These are phyloP conservation scores for Pseudogymnoascus sp. DNA, from an alignment of 2,329 filamentous ascomycete species.

Conservation along the genomic window DNA sequence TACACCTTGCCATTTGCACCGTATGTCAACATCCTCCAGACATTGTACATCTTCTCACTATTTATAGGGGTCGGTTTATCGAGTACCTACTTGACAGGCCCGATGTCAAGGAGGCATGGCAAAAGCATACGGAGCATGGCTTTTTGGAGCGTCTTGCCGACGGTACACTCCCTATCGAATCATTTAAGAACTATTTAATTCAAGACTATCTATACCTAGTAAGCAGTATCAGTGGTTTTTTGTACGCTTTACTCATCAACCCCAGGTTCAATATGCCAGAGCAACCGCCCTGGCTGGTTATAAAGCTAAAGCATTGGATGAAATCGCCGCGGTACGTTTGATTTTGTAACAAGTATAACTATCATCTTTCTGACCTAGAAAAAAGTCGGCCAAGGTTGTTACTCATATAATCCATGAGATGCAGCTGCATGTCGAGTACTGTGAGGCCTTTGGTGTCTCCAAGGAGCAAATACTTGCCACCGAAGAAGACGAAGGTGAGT, in stretches of 20 bases:
- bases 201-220: slow-evolving; percentile 91
- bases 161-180: slow-evolving; percentile 63
- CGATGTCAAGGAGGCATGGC: slow-evolving; percentile 68
- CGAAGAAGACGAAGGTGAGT: slow-evolving; percentile 63
- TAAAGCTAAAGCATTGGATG: slow-evolving; percentile 65
- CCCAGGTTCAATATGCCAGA: slow-evolving; percentile 72
- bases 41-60: not conserved
- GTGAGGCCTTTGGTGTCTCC: slow-evolving; percentile 68
- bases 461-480: slow-evolving; percentile 62
- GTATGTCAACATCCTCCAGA: slow-evolving; percentile 16
- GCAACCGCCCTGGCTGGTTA: slow-evolving; percentile 80
- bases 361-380: not conserved
- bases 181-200: slow-evolving; percentile 81
- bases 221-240: slow-evolving; percentile 18
- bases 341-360: not conserved
- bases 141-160: slow-evolving; percentile 72
- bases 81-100: slow-evolving; percentile 71
- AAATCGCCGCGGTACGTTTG: slow-evolving; percentile 58
- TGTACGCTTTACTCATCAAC: not conserved
- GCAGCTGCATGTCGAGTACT: slow-evolving; percentile 73
- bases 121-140: slow-evolving; percentile 66
- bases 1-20: slow-evolving; percentile 60
- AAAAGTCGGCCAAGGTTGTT: slow-evolving; percentile 59
- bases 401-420: slow-evolving; percentile 72
- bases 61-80: slow-evolving; percentile 61